Conservation (phyloP, 441 rosid genomes). For the Syzygium malaccense region DNA sequence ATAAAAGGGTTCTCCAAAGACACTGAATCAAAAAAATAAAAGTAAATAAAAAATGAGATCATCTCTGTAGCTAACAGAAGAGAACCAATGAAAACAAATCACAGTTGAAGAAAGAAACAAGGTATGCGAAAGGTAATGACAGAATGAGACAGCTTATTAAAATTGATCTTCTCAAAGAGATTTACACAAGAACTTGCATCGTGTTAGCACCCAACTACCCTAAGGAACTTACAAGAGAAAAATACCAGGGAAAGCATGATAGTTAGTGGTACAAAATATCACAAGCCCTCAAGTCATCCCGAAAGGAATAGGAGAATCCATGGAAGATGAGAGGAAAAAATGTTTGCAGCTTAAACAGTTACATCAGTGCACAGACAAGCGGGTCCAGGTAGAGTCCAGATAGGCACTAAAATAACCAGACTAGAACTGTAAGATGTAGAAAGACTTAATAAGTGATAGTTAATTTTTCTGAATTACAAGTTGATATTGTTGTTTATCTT, state of each 20-base stretch:
- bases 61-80: background rate
- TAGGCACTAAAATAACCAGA: background rate
- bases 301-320: background rate
- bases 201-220: background rate
- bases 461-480: background rate
- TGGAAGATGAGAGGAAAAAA: background rate
- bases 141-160: background rate
- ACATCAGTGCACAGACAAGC: background rate
- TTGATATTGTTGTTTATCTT: background rate
- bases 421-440: background rate
- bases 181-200: background rate
- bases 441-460: background rate
- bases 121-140: background rate
- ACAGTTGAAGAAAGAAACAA: background rate
- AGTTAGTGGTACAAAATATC: background rate
- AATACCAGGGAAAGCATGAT: background rate
- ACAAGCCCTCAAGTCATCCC: background rate
- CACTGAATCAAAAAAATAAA: slow-evolving; percentile 26
- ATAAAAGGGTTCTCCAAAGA: slow-evolving; percentile 22
- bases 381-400: background rate
- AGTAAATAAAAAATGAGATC: background rate
- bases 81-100: background rate
- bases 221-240: background rate
- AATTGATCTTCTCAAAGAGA: background rate
- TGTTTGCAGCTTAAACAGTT: background rate